A percentile compares a stretch with the other conserved stretches of the same genome.
These are phyloP conservation scores for Aspergillus sp. DNA, from an alignment of 2,329 filamentous ascomycete species.

Conservation along the genomic window DNA sequence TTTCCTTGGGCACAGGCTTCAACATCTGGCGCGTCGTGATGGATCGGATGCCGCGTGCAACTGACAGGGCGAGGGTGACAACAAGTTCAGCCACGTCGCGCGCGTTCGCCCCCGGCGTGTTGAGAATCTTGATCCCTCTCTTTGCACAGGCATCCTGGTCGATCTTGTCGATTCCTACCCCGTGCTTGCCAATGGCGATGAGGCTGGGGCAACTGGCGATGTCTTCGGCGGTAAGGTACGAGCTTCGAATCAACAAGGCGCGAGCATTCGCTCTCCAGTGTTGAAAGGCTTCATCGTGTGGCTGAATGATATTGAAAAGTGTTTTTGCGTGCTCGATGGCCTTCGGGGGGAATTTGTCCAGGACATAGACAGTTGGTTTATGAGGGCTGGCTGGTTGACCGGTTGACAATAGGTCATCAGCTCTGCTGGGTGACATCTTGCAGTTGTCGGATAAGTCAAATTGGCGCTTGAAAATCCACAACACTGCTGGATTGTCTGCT, in stretches of 20 bases:
- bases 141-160: constrained; percentile 39
- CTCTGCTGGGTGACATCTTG: neutral
- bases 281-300: constrained; percentile 30
- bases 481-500: neutral
- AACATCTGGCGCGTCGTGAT: constrained; percentile 30
- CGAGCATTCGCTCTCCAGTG: constrained; percentile 44
- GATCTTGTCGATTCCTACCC: constrained; percentile 48
- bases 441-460: neutral
- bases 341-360: constrained; percentile 39
- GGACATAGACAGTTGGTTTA: constrained; percentile 41
- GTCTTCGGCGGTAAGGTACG: constrained; percentile 38
- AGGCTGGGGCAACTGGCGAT: constrained; percentile 36
- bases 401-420: neutral
- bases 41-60: constrained; percentile 31
- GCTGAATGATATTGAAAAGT: constrained; percentile 40
- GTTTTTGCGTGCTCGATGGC: constrained; percentile 35
- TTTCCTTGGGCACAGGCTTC: constrained; percentile 35
- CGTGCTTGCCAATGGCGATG: constrained; percentile 47
- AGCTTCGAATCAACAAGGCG: constrained; percentile 40
- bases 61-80: constrained; percentile 34
- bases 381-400: neutral
- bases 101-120: constrained; percentile 48
- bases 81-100: constrained; percentile 41
- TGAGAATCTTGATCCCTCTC: constrained; percentile 44
- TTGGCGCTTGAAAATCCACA: neutral